A percentile compares a stretch with the other conserved stretches of the same genome.
Conservation (phyloP, 768 basidiomycete species). For the Pleurotus giganteus region DNA sequence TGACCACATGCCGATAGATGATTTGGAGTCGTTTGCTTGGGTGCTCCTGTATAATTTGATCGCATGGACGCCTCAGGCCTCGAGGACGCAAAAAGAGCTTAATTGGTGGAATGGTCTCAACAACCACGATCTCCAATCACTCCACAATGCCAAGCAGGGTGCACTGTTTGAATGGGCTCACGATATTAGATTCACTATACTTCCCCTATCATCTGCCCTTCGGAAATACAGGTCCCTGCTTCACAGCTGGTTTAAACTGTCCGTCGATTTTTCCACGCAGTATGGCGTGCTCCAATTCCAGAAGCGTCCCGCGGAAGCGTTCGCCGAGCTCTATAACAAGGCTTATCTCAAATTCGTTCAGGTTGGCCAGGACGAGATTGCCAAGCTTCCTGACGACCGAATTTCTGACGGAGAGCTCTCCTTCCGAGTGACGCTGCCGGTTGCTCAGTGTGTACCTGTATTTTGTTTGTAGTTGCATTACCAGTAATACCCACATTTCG, state of each 20-base stretch:
- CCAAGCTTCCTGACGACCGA: not conserved
- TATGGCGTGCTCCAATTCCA: not conserved
- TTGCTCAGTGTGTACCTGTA: no score
- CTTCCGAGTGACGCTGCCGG: no score
- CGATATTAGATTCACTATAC: not conserved
- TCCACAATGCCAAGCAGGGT: conserved; percentile 8
- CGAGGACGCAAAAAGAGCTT: not conserved
- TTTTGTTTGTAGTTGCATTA: no score
- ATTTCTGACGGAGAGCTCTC: no score
- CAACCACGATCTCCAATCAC: not conserved
- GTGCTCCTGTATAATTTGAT: not conserved
- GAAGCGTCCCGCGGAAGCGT: not conserved
- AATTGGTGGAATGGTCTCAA: not conserved
- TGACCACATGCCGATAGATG: conserved; percentile 8
- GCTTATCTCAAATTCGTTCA: not conserved
- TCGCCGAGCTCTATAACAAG: not conserved
- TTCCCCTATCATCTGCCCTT: not conserved
- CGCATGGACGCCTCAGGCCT: not conserved
- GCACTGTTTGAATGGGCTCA: not conserved
- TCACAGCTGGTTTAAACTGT: not conserved
- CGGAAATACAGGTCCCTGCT: not conserved
- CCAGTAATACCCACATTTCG: no score
- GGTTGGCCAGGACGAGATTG: not conserved
- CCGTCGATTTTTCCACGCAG: not conserved
- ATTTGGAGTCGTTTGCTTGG: conserved; percentile 10